These are phyloP conservation scores for Chrysophaeum taylorii DNA, from an alignment of 352 stramenopile genomes.

Conservation along the genomic window DNA sequence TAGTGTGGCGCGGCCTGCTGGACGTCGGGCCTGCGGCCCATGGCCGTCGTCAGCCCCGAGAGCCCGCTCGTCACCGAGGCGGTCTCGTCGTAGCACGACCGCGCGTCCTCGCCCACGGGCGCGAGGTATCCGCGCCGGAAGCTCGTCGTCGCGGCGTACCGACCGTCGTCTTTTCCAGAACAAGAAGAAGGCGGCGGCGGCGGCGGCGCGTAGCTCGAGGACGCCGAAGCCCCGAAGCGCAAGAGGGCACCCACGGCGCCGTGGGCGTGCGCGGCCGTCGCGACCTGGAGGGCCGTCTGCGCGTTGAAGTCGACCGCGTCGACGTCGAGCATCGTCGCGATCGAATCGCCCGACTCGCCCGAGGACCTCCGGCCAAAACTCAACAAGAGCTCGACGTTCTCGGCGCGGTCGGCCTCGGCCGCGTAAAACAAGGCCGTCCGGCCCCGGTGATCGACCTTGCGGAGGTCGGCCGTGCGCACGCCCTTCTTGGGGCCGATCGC, in stretches of 20 bases:
- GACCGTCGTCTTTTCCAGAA: no score
- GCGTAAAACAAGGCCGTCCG: constrained; percentile 10
- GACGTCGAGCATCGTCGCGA: constrained; percentile 7
- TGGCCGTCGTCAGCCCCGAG: no score
- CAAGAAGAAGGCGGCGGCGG: no score
- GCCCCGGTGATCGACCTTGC: background rate
- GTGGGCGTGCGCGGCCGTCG: background rate
- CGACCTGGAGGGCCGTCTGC: background rate
- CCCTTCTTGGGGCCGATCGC: background rate
- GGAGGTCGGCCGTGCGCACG: background rate
- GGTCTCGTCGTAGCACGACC: background rate
- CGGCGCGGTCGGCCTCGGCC: constrained; percentile 8
- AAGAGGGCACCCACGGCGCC: constrained; percentile 3
- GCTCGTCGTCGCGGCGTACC: background rate
- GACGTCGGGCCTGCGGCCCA: no score
- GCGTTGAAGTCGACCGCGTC: background rate
- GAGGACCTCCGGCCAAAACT: background rate
- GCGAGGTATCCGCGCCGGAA: no score
- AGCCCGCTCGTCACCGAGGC: no score
- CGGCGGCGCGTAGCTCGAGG: no score
- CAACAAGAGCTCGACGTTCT: constrained; percentile 13
- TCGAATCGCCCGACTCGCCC: background rate
- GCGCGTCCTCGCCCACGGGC: background rate
- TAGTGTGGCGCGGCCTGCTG: no score
- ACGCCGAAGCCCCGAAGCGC: constrained; percentile 7